Base-by-base conservation (phyloP, 805 yeast species). In the Wickerhamiella galacta region DNA sequence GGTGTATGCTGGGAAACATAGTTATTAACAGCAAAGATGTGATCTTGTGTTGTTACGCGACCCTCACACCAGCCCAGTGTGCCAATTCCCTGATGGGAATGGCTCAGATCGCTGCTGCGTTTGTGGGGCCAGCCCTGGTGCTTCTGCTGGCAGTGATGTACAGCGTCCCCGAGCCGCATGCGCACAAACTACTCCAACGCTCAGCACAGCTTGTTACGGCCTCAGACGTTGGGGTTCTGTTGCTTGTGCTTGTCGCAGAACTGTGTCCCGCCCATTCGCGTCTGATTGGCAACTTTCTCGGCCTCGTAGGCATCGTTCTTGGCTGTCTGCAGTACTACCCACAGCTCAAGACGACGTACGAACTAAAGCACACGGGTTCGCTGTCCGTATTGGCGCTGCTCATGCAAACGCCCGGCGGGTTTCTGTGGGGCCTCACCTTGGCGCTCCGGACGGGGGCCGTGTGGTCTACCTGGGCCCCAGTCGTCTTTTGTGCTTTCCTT, bases 381-480 rank as follows among this genome's bases (percentile, higher is more conserved):
- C 60, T 81, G 16, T 78, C 92, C 0, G 60, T 79, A 8, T 67
- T 72, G 5, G 79, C 78, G 82, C 77, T 81, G 87, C 56, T 72
- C 27, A 65, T 82, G 41, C 94, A 81, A 51, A 79, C 92, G 14
- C 94, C 94, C 0, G 94, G 94, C 11, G 93, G 93, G 12, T 75
- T 67, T 41, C 36, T 80, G 2, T 81, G 87, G 78, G 68, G 90
- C 2, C 62, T 70, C n/a, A 70, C 79, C 1, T 57, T 81, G 33
- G 75, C 70, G 34, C 51, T 68, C 38, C 70, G 83, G 30, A 76
- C 77, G 27, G 90, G 81, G 6, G 69, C 87, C 1, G 69, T 69
- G 39, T 81, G 93, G 93, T 75, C 87, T 43, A 70, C 83, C 9
- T 81, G 93, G 92, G 48, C 80, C 25, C 81, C 92, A 7, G 77